phyloP scores from a whole-genome alignment of 768 basidiomycete species.

The Pleurotus cornucopiae region DNA sequence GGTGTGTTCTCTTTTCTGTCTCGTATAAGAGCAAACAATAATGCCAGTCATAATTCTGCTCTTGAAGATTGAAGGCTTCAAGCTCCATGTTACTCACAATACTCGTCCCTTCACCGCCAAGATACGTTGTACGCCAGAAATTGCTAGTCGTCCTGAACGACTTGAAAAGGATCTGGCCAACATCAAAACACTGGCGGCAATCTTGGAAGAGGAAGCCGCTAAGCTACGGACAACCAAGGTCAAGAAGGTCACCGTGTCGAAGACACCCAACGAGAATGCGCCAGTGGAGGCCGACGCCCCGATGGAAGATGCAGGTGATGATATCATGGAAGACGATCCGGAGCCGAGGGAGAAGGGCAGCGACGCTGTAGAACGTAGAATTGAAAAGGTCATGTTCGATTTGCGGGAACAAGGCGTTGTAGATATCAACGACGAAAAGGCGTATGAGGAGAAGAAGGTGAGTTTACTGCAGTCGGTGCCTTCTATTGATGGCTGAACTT shows the following conservation, averaged over 20 bases:
- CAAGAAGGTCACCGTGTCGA: conserved; percentile 19
- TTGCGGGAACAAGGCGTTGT: conserved; percentile 61
- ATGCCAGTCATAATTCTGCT: background rate
- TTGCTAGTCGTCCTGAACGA: conserved; percentile 75
- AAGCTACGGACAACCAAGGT: conserved; percentile 43
- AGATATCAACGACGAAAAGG: conserved; percentile 60
- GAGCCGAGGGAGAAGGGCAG: conserved; percentile 65
- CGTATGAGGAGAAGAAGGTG: conserved; percentile 70
- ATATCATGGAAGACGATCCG: conserved; percentile 44
- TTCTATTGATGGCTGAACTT: conserved; percentile 17
- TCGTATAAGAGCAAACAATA: too few relatives aligned
- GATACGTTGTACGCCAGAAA: conserved; percentile 77
- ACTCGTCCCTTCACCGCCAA: conserved; percentile 73
- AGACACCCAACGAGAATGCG: conserved; percentile 22
- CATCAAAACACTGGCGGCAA: conserved; percentile 63
- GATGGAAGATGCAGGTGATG: conserved; percentile 26
- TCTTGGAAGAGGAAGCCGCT: conserved; percentile 70
- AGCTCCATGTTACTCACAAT: conserved; percentile 84
- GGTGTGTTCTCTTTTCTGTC: conserved; percentile 36
- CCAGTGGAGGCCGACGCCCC: conserved; percentile 25
- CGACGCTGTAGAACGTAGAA: conserved; percentile 75
- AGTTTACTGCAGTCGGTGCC: conserved; percentile 15
- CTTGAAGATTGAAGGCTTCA: conserved; percentile 87
- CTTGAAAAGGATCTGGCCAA: conserved; percentile 79
- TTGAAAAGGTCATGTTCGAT: conserved; percentile 72